Evolutionary conservation across 768 basidiomycete genomes (phyloP).

Genomic region (Pleurotus platypus): DNA sequence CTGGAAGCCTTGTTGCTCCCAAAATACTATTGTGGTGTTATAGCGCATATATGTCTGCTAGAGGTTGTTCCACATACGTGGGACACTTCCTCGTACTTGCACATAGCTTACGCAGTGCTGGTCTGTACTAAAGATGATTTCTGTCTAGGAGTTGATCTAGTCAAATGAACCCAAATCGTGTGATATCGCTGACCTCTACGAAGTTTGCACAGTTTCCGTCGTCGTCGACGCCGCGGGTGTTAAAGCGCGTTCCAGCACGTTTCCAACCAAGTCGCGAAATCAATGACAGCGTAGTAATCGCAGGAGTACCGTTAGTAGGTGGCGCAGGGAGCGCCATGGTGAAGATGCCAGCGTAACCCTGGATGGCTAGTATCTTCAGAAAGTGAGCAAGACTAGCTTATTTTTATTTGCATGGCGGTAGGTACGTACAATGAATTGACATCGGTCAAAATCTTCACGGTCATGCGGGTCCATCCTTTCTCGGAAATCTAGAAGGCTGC

Average conservation of each 20-base stretch:
- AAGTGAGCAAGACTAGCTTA: slow-evolving; percentile 9
- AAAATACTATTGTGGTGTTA: slow-evolving; percentile 66
- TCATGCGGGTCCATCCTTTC: slow-evolving; percentile 69
- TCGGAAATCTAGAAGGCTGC: slow-evolving; percentile 85
- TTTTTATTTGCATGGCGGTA: neutral
- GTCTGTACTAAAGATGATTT: slow-evolving; percentile 84
- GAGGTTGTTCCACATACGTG: slow-evolving; percentile 55
- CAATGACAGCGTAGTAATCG: slow-evolving; percentile 71
- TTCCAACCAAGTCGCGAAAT: slow-evolving; percentile 92
- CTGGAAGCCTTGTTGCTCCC: slow-evolving; percentile 96
- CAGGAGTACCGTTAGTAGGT: slow-evolving; percentile 69
- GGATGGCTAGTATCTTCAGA: slow-evolving; percentile 78
- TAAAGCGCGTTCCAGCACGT: slow-evolving; percentile 95
- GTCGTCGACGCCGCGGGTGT: slow-evolving; percentile 94
- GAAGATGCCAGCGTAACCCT: slow-evolving; percentile 88
- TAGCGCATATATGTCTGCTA: slow-evolving; percentile 15
- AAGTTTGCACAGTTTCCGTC: slow-evolving; percentile 95
- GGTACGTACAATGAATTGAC: slow-evolving; percentile 76
- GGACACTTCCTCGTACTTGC: slow-evolving; percentile 94
- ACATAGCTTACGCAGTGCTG: slow-evolving; percentile 89
- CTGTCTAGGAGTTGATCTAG: slow-evolving; percentile 55
- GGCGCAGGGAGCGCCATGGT: slow-evolving; percentile 75
- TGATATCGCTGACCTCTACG: slow-evolving; percentile 66
- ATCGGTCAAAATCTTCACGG: slow-evolving; percentile 71
- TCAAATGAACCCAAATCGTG: slow-evolving; percentile 4